Evolutionary conservation across 306 rosid species (phyloP), one percentile per base, ranked within the genome.

Genomic region (Corylus americana): DNA sequence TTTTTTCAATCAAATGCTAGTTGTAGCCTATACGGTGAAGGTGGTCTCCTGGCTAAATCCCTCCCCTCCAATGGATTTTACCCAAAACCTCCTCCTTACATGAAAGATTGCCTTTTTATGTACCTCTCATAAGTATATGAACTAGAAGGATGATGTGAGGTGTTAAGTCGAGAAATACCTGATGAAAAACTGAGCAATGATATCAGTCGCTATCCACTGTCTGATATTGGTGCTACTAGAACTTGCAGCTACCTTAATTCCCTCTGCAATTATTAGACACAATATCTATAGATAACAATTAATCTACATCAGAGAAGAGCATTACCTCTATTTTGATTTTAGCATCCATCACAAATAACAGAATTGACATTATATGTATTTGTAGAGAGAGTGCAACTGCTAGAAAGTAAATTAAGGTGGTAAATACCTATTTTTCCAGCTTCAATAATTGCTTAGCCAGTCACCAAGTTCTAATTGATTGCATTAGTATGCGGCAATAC

Each of bases 61-160:
- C 48, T 39, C 0, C 71, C 25, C 71, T 35, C 8, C 48, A 66
- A 7, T 8, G 64, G 29, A 20, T 22, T 22, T 12, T 20, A 59
- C 35, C 1, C 25, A 59, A 25, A 1, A 17, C 16, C 14, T 54
- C 37, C 37, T 25, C 35, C 20, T 17, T 35, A 16, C 14, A 16
- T 3, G 8, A 66, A 44, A 66, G 71, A 17, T 61, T 55, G 54
- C 68, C 27, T 73, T 58, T 49, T 66, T 71, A 14, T 25, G 57
- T 44, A 50, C 39, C 13, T 68, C 77, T 50, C 55, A 49, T 77
- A 51, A 73, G 74, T 11, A 71, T 73, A 53, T 18, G 71, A 73
- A 55, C 37, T 76, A 17, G 45, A 61, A 55, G 66, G 73, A 67
- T 8, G 31, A 8, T 17, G 25, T 66, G 48, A 47, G 50, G 11